These are phyloP conservation scores for Selaginella tamariscina DNA, from an alignment of 75 land plant species.

Conservation along the genomic window DNA sequence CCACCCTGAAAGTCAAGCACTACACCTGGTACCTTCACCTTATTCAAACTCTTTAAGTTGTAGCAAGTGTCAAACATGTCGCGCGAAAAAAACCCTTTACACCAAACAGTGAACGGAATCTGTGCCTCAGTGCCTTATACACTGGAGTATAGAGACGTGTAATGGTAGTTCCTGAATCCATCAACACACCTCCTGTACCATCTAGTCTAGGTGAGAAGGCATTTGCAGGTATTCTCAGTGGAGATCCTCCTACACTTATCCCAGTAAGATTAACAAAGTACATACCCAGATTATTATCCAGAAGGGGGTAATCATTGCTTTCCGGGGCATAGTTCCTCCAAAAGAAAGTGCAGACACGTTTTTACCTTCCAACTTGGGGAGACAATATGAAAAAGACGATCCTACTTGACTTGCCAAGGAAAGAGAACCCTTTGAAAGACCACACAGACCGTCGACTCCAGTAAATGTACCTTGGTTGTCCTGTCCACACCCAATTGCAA, in stretches of 20 bases:
- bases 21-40: background rate
- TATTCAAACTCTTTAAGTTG: background rate
- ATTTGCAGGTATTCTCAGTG: background rate
- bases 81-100: background rate
- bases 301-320: background rate
- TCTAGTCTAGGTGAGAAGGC: background rate
- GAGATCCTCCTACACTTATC: conserved; percentile 2
- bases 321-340: background rate
- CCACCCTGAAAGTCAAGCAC: conserved; percentile 3
- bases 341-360: background rate
- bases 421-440: background rate
- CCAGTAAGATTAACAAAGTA: background rate
- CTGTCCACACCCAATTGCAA: conserved; percentile 6
- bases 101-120: background rate
- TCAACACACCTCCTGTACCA: background rate
- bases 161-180: background rate
- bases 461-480: background rate
- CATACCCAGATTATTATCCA: background rate
- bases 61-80: conserved; percentile 3
- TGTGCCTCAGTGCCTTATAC: background rate
- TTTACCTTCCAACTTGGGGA: background rate
- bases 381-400: background rate
- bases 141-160: background rate
- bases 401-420: background rate
- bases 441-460: background rate